Evolutionary conservation across 1,284 basidiomycete genomes (phyloP).

Genomic region (Sanguinoderma infundibulare): DNA sequence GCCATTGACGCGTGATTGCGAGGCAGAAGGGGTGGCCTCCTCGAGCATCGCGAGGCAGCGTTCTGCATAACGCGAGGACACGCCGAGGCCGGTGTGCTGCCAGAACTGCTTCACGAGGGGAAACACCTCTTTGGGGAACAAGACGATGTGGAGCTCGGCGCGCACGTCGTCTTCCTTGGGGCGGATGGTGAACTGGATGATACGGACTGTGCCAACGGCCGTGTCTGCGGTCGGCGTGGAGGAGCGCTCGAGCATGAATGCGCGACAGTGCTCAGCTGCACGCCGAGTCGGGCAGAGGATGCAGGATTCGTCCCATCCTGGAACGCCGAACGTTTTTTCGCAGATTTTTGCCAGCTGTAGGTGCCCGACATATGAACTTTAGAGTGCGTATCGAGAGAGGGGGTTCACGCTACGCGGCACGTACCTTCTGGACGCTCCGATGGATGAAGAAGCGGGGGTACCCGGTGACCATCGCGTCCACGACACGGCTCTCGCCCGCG

Average conservation of each 20-base stretch:
- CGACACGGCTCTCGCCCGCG: constrained; percentile 85
- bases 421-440: constrained; percentile 83
- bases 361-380: not conserved
- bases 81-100: constrained; percentile 93
- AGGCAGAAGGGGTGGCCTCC: constrained; percentile 32
- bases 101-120: constrained; percentile 89
- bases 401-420: constrained; percentile 26
- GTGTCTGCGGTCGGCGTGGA: constrained; percentile 41
- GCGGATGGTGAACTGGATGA: constrained; percentile 78
- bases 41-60: constrained; percentile 74
- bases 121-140: constrained; percentile 75
- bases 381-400: too few relatives aligned
- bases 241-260: constrained; percentile 70
- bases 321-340: constrained; percentile 75
- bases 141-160: constrained; percentile 78
- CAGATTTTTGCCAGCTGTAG: constrained; percentile 78
- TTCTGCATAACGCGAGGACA: constrained; percentile 89
- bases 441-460: constrained; percentile 99
- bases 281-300: constrained; percentile 79
- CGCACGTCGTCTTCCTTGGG: constrained; percentile 50
- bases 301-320: constrained; percentile 74
- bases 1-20: constrained; percentile 9
- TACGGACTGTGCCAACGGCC: constrained; percentile 59
- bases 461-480: constrained; percentile 88
- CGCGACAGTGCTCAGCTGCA: constrained; percentile 76